These are phyloP conservation scores for Hirsutella thompsonii DNA, from an alignment of 2,329 filamentous ascomycete genomes.

Conservation along the genomic window DNA sequence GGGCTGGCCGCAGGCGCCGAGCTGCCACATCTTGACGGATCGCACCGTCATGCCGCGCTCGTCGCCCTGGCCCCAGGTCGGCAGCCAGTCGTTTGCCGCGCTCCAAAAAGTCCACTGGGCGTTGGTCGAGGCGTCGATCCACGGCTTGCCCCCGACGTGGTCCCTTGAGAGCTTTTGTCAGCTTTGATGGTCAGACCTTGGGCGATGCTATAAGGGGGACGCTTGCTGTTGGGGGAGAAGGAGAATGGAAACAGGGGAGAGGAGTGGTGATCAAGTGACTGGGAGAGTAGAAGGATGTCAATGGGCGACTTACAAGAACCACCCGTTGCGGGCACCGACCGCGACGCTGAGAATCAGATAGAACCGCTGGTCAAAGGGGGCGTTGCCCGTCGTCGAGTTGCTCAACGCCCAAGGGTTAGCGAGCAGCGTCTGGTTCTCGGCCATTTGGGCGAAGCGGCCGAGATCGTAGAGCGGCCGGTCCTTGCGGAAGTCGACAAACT, in stretches of 20 bases:
- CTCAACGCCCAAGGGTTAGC: slow-evolving; percentile 30
- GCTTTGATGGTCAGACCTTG: too few relatives aligned
- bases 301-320: slow-evolving; percentile 23
- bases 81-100: slow-evolving; percentile 25
- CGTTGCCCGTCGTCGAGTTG: slow-evolving; percentile 22
- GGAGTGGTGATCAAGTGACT: too few relatives aligned
- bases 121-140: slow-evolving; percentile 27
- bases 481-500: slow-evolving; percentile 22
- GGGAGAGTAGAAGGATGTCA: not conserved
- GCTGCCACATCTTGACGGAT: slow-evolving; percentile 34
- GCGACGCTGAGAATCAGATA: slow-evolving; percentile 39
- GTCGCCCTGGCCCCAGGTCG: slow-evolving; percentile 31
- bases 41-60: slow-evolving; percentile 30
- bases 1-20: slow-evolving; percentile 8
- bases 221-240: too few relatives aligned
- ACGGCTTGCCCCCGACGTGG: slow-evolving; percentile 29
- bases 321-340: slow-evolving; percentile 34
- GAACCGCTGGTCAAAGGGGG: slow-evolving; percentile 39
- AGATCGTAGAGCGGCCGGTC: slow-evolving; percentile 23
- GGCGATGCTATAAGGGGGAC: too few relatives aligned
- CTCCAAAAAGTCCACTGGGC: slow-evolving; percentile 29
- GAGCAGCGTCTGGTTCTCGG: slow-evolving; percentile 26
- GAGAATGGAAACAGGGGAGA: too few relatives aligned
- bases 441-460: slow-evolving; percentile 26
- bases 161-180: too few relatives aligned